Evolutionary conservation across 805 yeast genomes (phyloP), one percentile per base, ranked within the genome.

Genomic region (Cyberlindnera euphorbiiphila): DNA sequence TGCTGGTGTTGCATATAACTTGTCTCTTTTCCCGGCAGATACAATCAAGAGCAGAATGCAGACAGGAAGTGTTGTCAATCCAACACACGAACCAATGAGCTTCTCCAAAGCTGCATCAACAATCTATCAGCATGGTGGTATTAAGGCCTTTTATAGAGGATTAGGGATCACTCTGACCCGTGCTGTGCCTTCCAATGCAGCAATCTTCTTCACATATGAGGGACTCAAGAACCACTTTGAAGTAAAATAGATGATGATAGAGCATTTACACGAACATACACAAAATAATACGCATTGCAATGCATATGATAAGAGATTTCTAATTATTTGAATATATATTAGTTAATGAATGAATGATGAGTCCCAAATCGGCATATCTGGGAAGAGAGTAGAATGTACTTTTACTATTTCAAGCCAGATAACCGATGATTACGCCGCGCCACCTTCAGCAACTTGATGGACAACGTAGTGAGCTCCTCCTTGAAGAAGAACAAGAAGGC

Each of bases 401-500:
- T 15, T 29, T 22, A 36, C 22, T 31, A 25, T 17, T 15, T 31
- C 17, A 30, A 11, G 29, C 24, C 39, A 25, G 34, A 27, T 32
- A 41, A 11, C 24, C 40, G 25, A n/a, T 32, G 17, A 25, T 23
- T 14, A 17, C 40, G 39, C 22, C 40, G 40, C 23, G 72, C 49
- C 10, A 78, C 45, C 37, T 65, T 70, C 41, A 85, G 69, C 36
- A 82, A 45, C 39, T 62, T 63, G 35, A 80, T 68, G 32, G 85
- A 74, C 31, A 81, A 69, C 3, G 67, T 55, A 41, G 83, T 78
- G 48, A 88, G 72, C 60, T 85, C 88, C 61, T 89, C 96, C 64
- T 89, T 89, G 65, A 89, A 87, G 61, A 80, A 85, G 57, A 89
- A 89, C 54, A 89, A 69, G 51, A 89, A 85, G 1, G 96, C 96